Evolutionary conservation across 2,329 filamentous ascomycete genomes (phyloP).

Genomic region (Cladophialophora psammophila): DNA sequence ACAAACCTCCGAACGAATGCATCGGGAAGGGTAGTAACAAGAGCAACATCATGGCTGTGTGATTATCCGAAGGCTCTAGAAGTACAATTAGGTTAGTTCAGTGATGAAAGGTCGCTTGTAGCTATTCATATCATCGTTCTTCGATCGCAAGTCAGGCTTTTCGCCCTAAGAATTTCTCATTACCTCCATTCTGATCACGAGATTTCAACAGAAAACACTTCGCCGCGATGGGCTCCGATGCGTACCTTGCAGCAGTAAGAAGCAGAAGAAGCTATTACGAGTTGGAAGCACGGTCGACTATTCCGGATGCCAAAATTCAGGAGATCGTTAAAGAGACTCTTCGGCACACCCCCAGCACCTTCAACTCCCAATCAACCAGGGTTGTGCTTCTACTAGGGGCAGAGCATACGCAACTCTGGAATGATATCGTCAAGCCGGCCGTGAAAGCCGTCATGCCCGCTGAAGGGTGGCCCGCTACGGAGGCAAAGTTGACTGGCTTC

Average conservation of each 20-base stretch:
- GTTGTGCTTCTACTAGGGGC: conserved; percentile 77
- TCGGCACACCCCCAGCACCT: conserved; percentile 67
- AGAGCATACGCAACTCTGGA: conserved; percentile 89
- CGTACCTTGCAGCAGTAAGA: conserved; percentile 18
- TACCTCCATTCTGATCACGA: no score
- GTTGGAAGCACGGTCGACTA: conserved; percentile 14
- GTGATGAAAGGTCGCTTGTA: no score
- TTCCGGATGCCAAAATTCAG: conserved; percentile 16
- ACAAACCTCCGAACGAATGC: no score
- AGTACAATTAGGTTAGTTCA: no score
- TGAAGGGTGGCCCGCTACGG: neutral
- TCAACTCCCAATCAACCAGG: conserved; percentile 87
- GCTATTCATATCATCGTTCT: no score
- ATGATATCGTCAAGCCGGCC: conserved; percentile 62
- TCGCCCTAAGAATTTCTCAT: no score
- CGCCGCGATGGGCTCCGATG: no score
- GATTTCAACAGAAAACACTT: no score
- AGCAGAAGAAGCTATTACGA: conserved; percentile 25
- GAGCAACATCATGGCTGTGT: no score
- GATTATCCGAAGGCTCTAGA: no score
- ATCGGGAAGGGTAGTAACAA: no score
- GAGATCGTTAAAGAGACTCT: conserved; percentile 28
- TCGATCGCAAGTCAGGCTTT: no score
- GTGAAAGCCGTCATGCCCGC: neutral
- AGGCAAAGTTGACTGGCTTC: conserved; percentile 13